Base-by-base conservation (phyloP, 768 basidiomycete species). In the Lepiota brunneoincarnata region DNA sequence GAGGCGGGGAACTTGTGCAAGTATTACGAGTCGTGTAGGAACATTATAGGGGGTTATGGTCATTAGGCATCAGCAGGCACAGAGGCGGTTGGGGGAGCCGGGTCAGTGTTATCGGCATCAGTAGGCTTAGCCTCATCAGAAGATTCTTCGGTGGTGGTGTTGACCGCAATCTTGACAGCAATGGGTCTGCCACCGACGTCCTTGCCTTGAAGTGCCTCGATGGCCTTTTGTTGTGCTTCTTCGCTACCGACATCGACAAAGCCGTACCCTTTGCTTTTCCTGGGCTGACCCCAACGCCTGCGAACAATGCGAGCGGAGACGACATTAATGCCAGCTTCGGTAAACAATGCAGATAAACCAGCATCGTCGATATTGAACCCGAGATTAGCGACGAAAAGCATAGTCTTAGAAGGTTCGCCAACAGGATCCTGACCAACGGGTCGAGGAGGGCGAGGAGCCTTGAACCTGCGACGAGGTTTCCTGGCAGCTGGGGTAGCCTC, bases 341-440 rank as follows among this genome's bases (percentile, higher is more conserved):
- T 89, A 79, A 99, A 98, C 63, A 97, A 77, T 41, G 83, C 74
- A 23, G 80, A 67, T 60, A 99, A 86, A 49, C 80, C 86, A 26
- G 77, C 87, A 66, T 98, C 95, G 55, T 92, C 91, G 59, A 98
- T 83, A 69, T 74, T 86, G 83, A 98, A 98, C 41, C 93, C 92
- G 57, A 98, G 92, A 77, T 98, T 98, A 75, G 95, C 96, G 62
- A 98, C 94, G 64, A 98, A 98, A 61, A 98, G 79, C 74, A 91
- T 84, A 54, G 80, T 89, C 77, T 88, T 88, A 67, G 91, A 93
- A 26, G 87, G 91, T 68, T 93, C 92, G 63, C 93, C 93, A 50
- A 74, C 77, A 24, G 93, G 93, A 56, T 90, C 89, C 70, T 93
- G 87, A 49, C 91, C 92, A 26, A 77, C 81, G 24, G 89, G 80